These are phyloP conservation scores for Didymella sp. DNA, from an alignment of 2,329 filamentous ascomycete species.

Conservation along the genomic window DNA sequence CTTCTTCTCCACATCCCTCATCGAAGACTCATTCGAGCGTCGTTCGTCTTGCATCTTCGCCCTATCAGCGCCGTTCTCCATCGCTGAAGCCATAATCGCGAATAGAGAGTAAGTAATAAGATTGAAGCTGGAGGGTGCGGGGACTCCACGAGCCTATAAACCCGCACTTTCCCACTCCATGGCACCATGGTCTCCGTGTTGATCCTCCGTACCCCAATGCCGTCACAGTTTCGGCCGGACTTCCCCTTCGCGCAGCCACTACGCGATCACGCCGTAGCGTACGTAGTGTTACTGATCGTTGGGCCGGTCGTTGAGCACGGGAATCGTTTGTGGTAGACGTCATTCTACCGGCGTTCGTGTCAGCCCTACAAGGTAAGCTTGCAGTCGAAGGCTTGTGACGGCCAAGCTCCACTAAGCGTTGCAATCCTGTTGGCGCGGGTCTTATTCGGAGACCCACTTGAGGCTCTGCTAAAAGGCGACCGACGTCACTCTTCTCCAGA, in stretches of 20 bases:
- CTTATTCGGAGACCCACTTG: constrained; percentile 5
- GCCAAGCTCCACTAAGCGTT: constrained; percentile 11
- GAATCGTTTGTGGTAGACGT: constrained; percentile 1
- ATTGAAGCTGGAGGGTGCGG: constrained; percentile 1
- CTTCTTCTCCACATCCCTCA: constrained; percentile 41
- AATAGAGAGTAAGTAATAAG: background rate
- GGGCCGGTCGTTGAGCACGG: background rate
- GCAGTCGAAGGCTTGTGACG: constrained; percentile 9
- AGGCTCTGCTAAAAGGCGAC: constrained; percentile 6
- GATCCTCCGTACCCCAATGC: constrained; percentile 15
- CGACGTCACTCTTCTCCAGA: constrained; percentile 16
- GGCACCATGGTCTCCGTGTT: constrained; percentile 5
- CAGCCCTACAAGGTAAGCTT: constrained; percentile 12
- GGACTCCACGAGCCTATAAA: constrained; percentile 21
- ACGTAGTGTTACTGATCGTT: background rate
- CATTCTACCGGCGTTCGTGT: constrained; percentile 2
- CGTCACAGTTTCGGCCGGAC: constrained; percentile 12
- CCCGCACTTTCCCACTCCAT: constrained; percentile 4
- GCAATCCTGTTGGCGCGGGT: constrained; percentile 14
- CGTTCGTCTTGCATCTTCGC: constrained; percentile 10
- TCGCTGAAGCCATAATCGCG: constrained; percentile 8
- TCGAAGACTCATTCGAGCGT: constrained; percentile 33
- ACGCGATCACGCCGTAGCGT: background rate
- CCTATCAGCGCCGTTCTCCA: background rate
- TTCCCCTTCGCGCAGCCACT: constrained; percentile 4